Percentiles rank a stretch among this genome's conserved stretches.
Conservation (phyloP, 2,329 filamentous ascomycete genomes). For the Coniochaeta prunicola region DNA sequence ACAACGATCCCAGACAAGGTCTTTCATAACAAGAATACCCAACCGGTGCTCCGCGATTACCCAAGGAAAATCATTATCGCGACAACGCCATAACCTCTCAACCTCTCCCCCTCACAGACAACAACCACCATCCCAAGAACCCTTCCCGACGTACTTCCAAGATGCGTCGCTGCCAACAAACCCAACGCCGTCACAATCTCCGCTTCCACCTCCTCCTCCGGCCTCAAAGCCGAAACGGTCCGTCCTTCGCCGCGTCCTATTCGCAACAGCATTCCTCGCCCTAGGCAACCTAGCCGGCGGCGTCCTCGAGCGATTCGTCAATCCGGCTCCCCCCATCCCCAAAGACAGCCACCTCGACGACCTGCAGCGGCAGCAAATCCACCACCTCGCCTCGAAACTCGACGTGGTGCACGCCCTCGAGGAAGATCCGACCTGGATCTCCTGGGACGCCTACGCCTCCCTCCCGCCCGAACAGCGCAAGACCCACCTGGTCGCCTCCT, state of each 20-base stretch:
- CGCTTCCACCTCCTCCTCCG: not conserved
- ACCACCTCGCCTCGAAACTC: slow-evolving; percentile 28
- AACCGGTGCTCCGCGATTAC: not conserved
- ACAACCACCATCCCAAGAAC: not conserved
- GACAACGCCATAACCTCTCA: not conserved
- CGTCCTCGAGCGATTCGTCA: slow-evolving; percentile 29
- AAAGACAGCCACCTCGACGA: slow-evolving; percentile 21
- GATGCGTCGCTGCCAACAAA: not conserved
- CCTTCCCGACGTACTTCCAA: not conserved
- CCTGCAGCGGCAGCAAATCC: not conserved
- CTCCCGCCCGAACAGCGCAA: slow-evolving; percentile 9
- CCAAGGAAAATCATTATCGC: not conserved
- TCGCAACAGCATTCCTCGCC: slow-evolving; percentile 28
- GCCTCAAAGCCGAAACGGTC: slow-evolving; percentile 14
- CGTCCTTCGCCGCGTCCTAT: slow-evolving; percentile 17
- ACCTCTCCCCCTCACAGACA: not conserved
- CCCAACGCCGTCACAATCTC: not conserved
- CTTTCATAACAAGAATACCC: not conserved
- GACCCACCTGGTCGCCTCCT: slow-evolving; percentile 30
- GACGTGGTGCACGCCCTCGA: slow-evolving; percentile 39
- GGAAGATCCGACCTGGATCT: slow-evolving; percentile 27
- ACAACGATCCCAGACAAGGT: not conserved
- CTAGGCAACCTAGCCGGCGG: slow-evolving; percentile 32
- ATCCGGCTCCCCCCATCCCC: slow-evolving; percentile 32
- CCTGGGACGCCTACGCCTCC: slow-evolving; percentile 32